Base-by-base conservation (phyloP, 192 early-diverging fungal species). In the Powellomyces hirtus region DNA sequence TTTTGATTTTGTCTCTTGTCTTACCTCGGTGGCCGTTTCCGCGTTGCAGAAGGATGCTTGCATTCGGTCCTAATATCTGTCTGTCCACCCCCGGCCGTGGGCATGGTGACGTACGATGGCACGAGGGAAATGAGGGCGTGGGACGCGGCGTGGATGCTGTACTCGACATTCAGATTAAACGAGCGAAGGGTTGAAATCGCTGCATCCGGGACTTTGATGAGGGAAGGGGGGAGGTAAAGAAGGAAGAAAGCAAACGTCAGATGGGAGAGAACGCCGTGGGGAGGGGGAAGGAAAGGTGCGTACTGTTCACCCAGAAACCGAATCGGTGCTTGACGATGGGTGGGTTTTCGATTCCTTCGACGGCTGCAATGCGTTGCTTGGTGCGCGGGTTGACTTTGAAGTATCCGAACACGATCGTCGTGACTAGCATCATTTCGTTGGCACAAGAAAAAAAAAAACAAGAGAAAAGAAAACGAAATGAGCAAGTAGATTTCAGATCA, bases 341-440 rank as follows among this genome's bases (percentile, higher is more conserved):
- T 34, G 79, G 76, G 64, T 79, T 86, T 35, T 78, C 74, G 1
- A 79, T 26, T 29, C 75, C 80, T 30, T 80, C 80, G 0, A 84
- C 71, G 4, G 78, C 63, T 55, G 87, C 86, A 0, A 86, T 22
- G 33, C 79, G 70, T 27, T 73, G 75, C 24, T 70, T 75, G 11
- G 75, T 70, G 38, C 44, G 67, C 30, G 77, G 74, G 49, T 86
- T 73, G 14, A 86, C 36, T 55, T 82, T 81, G 65, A 74, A 79
- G 64, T 86, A 88, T 1, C 86, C 86, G 53, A 81, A 87, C 0
- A 83, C 82, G 4, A 70, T 69, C 18, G 84, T 80, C n/a, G 71
- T 67, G n/a, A 84, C 80, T 82, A 26, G 29, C 27, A 62, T 22
- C 27, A 27, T 26, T n/a, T n/a, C n/a, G n/a, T n/a, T n/a, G n/a